Base-by-base conservation (phyloP, 1,284 basidiomycete species). In the Cryptococcus sp. region DNA sequence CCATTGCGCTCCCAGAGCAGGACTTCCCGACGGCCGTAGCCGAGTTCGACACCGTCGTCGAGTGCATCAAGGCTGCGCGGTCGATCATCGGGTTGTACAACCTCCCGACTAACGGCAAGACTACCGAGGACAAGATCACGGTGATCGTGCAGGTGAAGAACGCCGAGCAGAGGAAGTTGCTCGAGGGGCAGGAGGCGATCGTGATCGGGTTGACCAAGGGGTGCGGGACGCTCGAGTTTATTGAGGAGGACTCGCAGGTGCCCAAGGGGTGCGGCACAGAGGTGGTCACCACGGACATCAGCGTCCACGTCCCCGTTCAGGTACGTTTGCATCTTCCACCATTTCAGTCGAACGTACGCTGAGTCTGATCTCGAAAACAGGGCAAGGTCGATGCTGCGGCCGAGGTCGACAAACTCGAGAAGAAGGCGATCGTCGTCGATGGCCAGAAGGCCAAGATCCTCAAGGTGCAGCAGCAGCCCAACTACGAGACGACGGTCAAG, bases 1-100 rank as follows among this genome's bases (percentile, higher is more conserved):
- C 96, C 4, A 82, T 85, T 46, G 79, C 81, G 60, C 60, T 61
- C 36, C 51, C 66, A 3, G 79, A 80, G 9, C 86, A 86, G 64
- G 81, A 84, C 52, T 91, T 88, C 67, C 78, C 83, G 11, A 81
- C 87, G n/a, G 89, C 87, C 0, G 88, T 88, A 58, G 85, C 84
- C 65, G 82, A 87, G 57, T 98, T 98, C 70, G 91, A 95, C 69
- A 82, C 90, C 48, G 87, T 94, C 37, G 93, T 96, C 76, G 81
- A 84, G 23, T 84, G 85, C 1, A 83, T 96, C 69, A 87, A 86
- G 66, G 80, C 87, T 1, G 85, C 89, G 12, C 86, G 96, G 38
- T 94, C 90, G 0, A 81, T 98, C 47, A 87, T 90, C 16, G 88
- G 89, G 3, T 87, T 88, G n/a, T 98, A 97, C 77, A 91, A 88